Conservation (phyloP, 257 asterid genomes). For the Salvia miltiorrhiza region DNA sequence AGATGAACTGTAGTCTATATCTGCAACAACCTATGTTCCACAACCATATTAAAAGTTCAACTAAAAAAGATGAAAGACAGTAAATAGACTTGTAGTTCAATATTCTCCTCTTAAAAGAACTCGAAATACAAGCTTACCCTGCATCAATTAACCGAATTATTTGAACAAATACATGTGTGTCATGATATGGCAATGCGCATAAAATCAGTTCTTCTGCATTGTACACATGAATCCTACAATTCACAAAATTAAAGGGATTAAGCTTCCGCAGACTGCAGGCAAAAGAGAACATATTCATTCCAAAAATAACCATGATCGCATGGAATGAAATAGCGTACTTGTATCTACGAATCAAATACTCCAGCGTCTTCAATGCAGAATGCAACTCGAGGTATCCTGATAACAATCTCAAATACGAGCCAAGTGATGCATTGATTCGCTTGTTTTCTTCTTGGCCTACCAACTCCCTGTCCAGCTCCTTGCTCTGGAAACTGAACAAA, state of each 20-base stretch:
- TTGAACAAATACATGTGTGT: slow-evolving; percentile 73
- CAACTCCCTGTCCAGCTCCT: slow-evolving; percentile 78
- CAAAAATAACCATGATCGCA: neutral
- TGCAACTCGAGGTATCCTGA: slow-evolving; percentile 60
- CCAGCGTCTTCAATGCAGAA: slow-evolving; percentile 69
- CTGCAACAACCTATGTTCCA: neutral
- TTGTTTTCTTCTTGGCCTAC: slow-evolving; percentile 57
- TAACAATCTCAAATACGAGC: slow-evolving; percentile 62
- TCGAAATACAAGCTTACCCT: slow-evolving; percentile 43
- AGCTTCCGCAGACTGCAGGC: neutral
- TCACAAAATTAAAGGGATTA: neutral
- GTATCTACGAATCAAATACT: slow-evolving; percentile 87
- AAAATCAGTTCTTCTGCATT: slow-evolving; percentile 75
- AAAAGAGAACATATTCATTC: neutral
- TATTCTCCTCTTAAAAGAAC: neutral
- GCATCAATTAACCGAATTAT: slow-evolving; percentile 66
- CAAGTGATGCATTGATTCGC: slow-evolving; percentile 50
- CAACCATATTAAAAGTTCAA: neutral
- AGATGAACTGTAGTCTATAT: neutral
- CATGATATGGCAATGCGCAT: slow-evolving; percentile 89
- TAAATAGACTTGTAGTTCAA: neutral
- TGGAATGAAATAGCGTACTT: slow-evolving; percentile 34
- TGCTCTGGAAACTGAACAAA: slow-evolving; percentile 70
- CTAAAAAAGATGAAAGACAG: neutral
- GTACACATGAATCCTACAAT: slow-evolving; percentile 65